Percentiles rank a stretch among this genome's conserved stretches.
Evolutionary conservation across 2,329 filamentous ascomycete genomes (phyloP).

Genomic region (Akanthomyces uredinophilus): DNA sequence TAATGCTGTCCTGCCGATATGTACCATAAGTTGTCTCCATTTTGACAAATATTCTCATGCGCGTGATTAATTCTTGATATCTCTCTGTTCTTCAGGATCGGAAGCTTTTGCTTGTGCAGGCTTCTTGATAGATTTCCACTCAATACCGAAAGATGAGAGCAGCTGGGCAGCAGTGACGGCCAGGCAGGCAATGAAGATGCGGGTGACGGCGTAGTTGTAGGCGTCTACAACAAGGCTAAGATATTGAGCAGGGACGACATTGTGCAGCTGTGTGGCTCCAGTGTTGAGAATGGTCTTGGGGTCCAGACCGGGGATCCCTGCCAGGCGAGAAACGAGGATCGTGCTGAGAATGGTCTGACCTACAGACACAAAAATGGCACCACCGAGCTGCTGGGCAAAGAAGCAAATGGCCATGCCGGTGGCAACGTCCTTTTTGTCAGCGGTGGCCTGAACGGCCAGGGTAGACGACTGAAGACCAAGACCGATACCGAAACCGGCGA

Average conservation of each 20-base stretch:
- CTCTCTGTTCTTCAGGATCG: slow-evolving; percentile 7
- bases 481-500: slow-evolving; percentile 55
- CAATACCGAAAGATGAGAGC: slow-evolving; percentile 52
- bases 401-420: slow-evolving; percentile 52
- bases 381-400: slow-evolving; percentile 55
- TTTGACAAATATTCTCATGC: neutral
- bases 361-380: slow-evolving; percentile 53
- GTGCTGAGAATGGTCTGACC: slow-evolving; percentile 51
- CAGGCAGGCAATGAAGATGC: slow-evolving; percentile 58
- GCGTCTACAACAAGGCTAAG: slow-evolving; percentile 51
- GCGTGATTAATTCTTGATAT: neutral
- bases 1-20: neutral
- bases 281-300: slow-evolving; percentile 38
- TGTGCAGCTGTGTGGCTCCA: slow-evolving; percentile 57
- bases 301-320: slow-evolving; percentile 38
- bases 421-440: slow-evolving; percentile 47
- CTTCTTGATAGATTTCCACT: slow-evolving; percentile 66
- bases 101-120: slow-evolving; percentile 14
- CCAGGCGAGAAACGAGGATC: slow-evolving; percentile 35
- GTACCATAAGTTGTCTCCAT: neutral
- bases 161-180: slow-evolving; percentile 52
- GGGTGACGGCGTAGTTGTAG: slow-evolving; percentile 60
- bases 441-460: slow-evolving; percentile 52
- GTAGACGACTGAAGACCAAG: slow-evolving; percentile 53
- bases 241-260: slow-evolving; percentile 44